A percentile compares a stretch with the other conserved stretches of the same genome.
Conservation (phyloP, 768 basidiomycete genomes). For the Hygrophorus pudorinus region DNA sequence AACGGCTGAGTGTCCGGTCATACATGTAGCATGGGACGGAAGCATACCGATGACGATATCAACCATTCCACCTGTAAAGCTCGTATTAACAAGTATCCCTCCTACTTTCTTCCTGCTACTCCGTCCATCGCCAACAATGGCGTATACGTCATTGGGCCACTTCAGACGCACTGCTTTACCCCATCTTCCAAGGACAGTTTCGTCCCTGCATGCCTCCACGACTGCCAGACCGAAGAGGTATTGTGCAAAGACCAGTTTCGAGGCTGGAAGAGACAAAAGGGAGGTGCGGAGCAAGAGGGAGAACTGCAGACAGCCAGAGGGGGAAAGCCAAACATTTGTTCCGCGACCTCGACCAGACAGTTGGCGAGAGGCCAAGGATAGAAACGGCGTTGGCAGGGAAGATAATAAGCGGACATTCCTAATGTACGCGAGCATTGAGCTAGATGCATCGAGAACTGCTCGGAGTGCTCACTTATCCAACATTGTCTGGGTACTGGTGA, state of each 20-base stretch:
- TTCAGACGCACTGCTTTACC: constrained; percentile 67
- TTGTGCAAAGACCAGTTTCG: constrained; percentile 83
- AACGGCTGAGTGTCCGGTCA: constrained; percentile 1
- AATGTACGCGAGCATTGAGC: constrained; percentile 2
- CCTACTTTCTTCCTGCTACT: constrained; percentile 71
- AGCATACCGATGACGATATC: constrained; percentile 73
- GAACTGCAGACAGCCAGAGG: constrained; percentile 79
- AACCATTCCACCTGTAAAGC: constrained; percentile 60
- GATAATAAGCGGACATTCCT: constrained; percentile 74
- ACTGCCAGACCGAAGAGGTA: constrained; percentile 88
- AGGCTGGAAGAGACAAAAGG: constrained; percentile 38
- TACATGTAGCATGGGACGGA: not conserved
- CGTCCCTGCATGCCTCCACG: constrained; percentile 70
- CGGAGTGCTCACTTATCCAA: constrained; percentile 64
- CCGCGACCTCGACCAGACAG: constrained; percentile 84
- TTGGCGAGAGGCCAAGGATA: constrained; percentile 83
- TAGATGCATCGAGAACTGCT: constrained; percentile 1
- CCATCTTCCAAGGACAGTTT: constrained; percentile 38
- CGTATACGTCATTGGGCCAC: constrained; percentile 98
- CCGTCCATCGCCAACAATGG: constrained; percentile 37
- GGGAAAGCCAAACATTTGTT: constrained; percentile 87
- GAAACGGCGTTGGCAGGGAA: constrained; percentile 59
- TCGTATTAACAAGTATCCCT: constrained; percentile 86
- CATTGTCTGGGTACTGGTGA: constrained; percentile 93
- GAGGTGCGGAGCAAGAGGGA: constrained; percentile 62